These are phyloP conservation scores for Trametes sp. DNA, from an alignment of 1,284 basidiomycete genomes.

Conservation along the genomic window DNA sequence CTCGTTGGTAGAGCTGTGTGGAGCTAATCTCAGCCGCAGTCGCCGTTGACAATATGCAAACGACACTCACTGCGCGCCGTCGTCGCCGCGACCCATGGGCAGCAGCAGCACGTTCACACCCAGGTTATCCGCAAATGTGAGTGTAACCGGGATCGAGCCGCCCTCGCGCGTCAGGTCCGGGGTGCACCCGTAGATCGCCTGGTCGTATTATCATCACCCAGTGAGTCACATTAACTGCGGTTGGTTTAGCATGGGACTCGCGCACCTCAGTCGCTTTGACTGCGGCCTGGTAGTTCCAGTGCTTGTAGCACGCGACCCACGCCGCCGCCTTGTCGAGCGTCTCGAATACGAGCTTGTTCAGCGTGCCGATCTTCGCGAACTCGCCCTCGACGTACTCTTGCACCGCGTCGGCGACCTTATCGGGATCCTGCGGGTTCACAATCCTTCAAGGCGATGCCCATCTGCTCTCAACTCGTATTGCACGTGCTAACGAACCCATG, in stretches of 20 bases:
- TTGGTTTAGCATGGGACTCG: too few species aligned
- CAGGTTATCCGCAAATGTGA: conserved; percentile 93
- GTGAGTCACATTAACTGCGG: too few species aligned
- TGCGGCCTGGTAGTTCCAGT: conserved; percentile 97
- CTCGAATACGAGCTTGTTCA: conserved; percentile 80
- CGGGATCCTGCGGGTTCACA: conserved; percentile 90
- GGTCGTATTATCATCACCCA: too few species aligned
- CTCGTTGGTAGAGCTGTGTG: conserved; percentile 87
- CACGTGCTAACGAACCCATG: neutral
- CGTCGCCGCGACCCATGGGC: conserved; percentile 94
- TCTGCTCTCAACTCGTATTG: too few species aligned
- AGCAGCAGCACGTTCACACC: conserved; percentile 85
- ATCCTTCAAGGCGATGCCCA: conserved; percentile 63
- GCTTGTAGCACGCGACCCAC: conserved; percentile 86
- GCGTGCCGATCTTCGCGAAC: conserved; percentile 85
- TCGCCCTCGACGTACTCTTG: conserved; percentile 76
- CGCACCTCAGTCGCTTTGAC: conserved; percentile 78
- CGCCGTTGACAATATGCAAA: neutral
- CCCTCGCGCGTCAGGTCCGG: conserved; percentile 67
- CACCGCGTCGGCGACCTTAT: conserved; percentile 77
- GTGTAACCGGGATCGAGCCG: conserved; percentile 94
- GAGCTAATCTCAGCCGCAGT: neutral
- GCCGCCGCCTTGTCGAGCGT: conserved; percentile 85
- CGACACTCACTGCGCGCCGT: conserved; percentile 85
- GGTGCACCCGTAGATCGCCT: conserved; percentile 36